Evolutionary conservation across 2,329 filamentous ascomycete genomes (phyloP).

Genomic region (Colletotrichum aenigma): DNA sequence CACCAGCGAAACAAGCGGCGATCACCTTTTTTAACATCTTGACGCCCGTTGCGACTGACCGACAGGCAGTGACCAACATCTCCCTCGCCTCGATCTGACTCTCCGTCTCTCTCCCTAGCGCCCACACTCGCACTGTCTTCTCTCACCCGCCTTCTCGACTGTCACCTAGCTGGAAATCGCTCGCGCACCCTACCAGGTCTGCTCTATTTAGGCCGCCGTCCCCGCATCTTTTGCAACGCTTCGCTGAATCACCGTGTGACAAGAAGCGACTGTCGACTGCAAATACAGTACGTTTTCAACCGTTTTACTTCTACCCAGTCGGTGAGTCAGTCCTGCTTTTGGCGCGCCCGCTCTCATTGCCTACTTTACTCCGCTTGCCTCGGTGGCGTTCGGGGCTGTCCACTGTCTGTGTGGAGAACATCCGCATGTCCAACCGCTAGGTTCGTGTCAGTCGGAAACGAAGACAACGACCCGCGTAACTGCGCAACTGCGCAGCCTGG

Average conservation of each 20-base stretch:
- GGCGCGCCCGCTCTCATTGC: neutral
- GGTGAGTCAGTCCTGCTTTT: slow-evolving; percentile 8
- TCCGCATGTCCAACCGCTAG: neutral
- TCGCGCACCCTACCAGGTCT: neutral
- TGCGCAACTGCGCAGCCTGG: neutral
- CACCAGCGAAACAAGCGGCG: neutral
- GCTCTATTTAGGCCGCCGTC: neutral
- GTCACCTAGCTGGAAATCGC: neutral
- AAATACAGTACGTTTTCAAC: neutral
- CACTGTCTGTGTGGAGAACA: neutral
- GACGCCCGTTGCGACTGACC: neutral
- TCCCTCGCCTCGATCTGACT: neutral
- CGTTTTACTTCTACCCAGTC: neutral
- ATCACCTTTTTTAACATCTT: neutral
- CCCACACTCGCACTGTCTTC: neutral
- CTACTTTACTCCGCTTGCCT: neutral
- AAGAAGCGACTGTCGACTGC: neutral
- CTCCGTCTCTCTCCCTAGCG: neutral
- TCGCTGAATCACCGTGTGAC: slow-evolving; percentile 4
- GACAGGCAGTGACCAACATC: neutral
- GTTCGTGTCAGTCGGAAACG: neutral
- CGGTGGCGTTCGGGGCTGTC: slow-evolving; percentile 1
- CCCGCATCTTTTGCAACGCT: neutral
- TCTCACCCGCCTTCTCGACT: neutral
- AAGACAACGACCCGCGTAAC: neutral